These are phyloP conservation scores for Coemansia sp. DNA, from an alignment of 192 early-diverging fungal genomes.

Conservation along the genomic window DNA sequence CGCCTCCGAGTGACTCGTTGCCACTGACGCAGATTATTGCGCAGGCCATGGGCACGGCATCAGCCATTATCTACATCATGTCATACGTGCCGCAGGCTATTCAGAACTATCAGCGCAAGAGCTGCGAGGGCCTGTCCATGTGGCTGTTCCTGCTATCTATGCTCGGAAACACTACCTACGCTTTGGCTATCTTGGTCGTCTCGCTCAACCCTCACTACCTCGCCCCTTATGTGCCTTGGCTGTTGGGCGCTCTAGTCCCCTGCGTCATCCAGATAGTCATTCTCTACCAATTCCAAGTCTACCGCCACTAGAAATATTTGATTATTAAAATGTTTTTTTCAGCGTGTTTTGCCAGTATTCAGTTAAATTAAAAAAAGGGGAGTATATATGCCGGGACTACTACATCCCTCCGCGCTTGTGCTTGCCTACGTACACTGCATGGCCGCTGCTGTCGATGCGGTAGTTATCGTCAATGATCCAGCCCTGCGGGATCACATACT, in stretches of 20 bases:
- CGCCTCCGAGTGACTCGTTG: neutral
- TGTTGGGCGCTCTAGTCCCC: conserved; percentile 73
- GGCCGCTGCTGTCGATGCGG: conserved; percentile 36
- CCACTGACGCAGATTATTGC: conserved; percentile 38
- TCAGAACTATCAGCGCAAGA: conserved; percentile 71
- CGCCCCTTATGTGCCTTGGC: conserved; percentile 71
- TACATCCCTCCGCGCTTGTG: conserved; percentile 28
- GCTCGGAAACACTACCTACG: conserved; percentile 68
- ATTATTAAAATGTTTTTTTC: neutral
- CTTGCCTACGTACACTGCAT: conserved; percentile 49
- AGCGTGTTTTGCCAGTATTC: neutral
- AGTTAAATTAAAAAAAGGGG: neutral
- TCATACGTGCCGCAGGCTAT: conserved; percentile 80
- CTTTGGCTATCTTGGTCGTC: conserved; percentile 73
- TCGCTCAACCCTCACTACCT: conserved; percentile 68
- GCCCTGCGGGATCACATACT: conserved; percentile 51
- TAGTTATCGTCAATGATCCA: conserved; percentile 56
- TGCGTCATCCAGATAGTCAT: conserved; percentile 75
- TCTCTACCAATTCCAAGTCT: conserved; percentile 69
- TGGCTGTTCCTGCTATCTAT: conserved; percentile 80
- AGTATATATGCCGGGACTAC: neutral
- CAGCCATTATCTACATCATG: conserved; percentile 50
- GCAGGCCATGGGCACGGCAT: conserved; percentile 44
- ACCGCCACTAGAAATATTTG: conserved; percentile 32
- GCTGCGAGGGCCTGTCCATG: conserved; percentile 76